Evolutionary conservation across 495 filamentous ascomycete genomes (phyloP).

Genomic region (Bryoglossum gracile): DNA sequence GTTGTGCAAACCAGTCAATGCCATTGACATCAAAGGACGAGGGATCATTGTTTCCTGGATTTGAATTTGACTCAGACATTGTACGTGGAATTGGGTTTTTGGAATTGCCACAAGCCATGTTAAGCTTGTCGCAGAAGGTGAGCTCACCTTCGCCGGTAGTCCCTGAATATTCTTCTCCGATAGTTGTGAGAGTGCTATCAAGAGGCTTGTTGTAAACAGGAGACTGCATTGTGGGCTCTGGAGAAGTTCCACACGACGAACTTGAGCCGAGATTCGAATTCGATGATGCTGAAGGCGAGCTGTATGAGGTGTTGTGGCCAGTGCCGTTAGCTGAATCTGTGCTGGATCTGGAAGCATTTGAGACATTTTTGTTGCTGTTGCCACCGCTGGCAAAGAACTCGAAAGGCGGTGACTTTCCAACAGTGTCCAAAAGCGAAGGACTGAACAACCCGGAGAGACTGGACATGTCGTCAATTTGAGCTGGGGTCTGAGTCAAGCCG

Average conservation of each 20-base stretch:
- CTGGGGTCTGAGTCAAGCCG: conserved; percentile 11
- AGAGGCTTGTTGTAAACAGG: conserved; percentile 51
- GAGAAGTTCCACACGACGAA: conserved; percentile 76
- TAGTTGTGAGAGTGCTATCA: conserved; percentile 49
- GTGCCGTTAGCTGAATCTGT: conserved; percentile 47
- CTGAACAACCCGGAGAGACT: conserved; percentile 37
- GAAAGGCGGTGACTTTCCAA: conserved; percentile 29
- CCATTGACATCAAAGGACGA: conserved; percentile 32
- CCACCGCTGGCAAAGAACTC: conserved; percentile 22
- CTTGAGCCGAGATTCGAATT: conserved; percentile 44
- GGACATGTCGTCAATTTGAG: conserved; percentile 23
- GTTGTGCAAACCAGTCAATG: conserved; percentile 74
- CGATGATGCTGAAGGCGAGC: conserved; percentile 59
- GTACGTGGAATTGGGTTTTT: conserved; percentile 55
- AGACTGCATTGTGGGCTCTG: conserved; percentile 47
- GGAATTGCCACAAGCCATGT: conserved; percentile 65
- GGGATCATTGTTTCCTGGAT: conserved; percentile 27
- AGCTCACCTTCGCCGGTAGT: conserved; percentile 30
- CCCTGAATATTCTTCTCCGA: conserved; percentile 45
- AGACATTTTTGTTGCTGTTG: conserved; percentile 4
- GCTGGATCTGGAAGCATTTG: conserved; percentile 41
- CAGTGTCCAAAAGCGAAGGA: conserved; percentile 36
- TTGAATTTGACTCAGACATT: conserved; percentile 22
- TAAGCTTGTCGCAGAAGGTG: conserved; percentile 60
- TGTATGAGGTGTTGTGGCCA: conserved; percentile 29